Evolutionary conservation across 208 protist species (phyloP), one percentile per base, ranked within the genome.

Genomic region (Lotmaria passim): DNA sequence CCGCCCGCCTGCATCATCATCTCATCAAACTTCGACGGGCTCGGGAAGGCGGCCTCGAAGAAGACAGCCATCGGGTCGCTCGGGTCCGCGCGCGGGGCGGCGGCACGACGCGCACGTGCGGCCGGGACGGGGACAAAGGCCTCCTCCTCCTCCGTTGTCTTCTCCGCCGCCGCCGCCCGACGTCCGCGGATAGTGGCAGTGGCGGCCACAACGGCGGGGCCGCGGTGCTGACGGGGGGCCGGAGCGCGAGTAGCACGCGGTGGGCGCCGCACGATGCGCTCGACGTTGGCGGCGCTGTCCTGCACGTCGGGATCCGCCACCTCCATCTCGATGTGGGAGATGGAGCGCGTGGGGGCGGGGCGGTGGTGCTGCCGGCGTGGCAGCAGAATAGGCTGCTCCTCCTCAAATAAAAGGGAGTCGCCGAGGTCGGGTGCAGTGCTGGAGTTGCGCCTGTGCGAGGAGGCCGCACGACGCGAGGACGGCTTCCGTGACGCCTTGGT

Each of bases 41-140:
- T 93, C 7, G 87, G 87, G 59, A 96, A 96, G 43, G 81, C 86
- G 4, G 86, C 90, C 38, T 89, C 74, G 56, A 92, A 93, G 65
- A 96, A 93, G 30, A 96, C 84, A 14, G 85, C 83, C 90, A 96
- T 93, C 39, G 90, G 90, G 63, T 96, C 87, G 61, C 80, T 79
- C 3, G 74, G 61, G 64, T 81, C 73, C 30, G 52, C 69, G 38
- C 56, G 74, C 56, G 51, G 70, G 24, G 44, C 74, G 36, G 63
- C 47, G 6, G 64, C 33, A 34, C 64, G 64, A 38, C 59, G 73
- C 31, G 31, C 36, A 34, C 58, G 64, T 30, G 65, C 31, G 1
- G 63, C 55, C 11, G 56, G 53, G 0, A 30, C 47, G 5, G 39
- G n/a, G 17, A 33, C 3, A 0, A 23, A 52, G 7, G 47, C 44